A percentile compares a stretch with the other conserved stretches of the same genome.
Conservation (phyloP, 257 asterid species). For the Fraxinus anomala region DNA sequence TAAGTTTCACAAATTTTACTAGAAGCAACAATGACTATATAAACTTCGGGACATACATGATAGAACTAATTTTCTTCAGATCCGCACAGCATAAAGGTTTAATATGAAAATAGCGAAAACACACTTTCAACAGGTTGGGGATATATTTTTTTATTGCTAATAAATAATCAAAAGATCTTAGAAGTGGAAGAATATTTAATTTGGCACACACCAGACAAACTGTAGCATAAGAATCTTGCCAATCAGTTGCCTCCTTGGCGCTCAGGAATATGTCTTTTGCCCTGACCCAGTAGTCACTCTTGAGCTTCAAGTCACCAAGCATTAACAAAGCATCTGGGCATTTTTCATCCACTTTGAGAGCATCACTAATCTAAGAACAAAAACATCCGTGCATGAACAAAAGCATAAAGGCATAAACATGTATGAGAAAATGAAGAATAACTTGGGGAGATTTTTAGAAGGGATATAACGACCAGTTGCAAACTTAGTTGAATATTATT, state of each 20-base stretch:
- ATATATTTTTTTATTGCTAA: conserved; percentile 4
- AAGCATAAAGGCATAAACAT: conserved; percentile 13
- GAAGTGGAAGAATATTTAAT: conserved; percentile 16
- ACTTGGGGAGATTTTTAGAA: background rate
- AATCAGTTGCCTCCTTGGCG: conserved; percentile 73
- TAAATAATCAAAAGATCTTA: background rate
- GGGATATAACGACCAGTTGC: conserved; percentile 67
- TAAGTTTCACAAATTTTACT: conserved; percentile 20
- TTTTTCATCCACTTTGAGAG: conserved; percentile 83
- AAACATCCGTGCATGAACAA: conserved; percentile 20
- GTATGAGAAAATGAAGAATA: conserved; percentile 23
- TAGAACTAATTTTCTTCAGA: conserved; percentile 4
- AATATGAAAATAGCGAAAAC: conserved; percentile 2
- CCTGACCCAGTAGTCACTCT: conserved; percentile 99
- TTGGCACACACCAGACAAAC: conserved; percentile 74
- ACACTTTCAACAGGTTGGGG: conserved; percentile 9
- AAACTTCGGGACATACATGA: conserved; percentile 6
- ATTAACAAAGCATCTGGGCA: conserved; percentile 84
- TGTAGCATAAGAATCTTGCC: conserved; percentile 88
- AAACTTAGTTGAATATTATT: conserved; percentile 77
- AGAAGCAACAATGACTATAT: conserved; percentile 16
- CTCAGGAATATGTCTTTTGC: conserved; percentile 89
- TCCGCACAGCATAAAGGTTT: background rate
- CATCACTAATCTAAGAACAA: conserved; percentile 73
- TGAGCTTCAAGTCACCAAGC: conserved; percentile 98